phyloP scores from a whole-genome alignment of 1,284 basidiomycete species.

The Sutorius eximius region DNA sequence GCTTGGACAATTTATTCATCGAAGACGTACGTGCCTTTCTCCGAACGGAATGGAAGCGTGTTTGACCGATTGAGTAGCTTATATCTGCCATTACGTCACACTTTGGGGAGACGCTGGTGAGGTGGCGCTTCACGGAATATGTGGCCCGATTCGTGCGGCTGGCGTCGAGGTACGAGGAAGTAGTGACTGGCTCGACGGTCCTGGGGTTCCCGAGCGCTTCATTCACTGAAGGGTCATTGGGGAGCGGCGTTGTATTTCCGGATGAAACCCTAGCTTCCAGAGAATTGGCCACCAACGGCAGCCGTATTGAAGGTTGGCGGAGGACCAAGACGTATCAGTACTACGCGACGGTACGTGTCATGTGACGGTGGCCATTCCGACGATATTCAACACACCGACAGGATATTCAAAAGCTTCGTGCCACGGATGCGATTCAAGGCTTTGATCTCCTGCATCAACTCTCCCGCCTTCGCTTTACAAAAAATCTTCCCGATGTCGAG shows the following conservation, averaged over 20 bases:
- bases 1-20: constrained; percentile 82
- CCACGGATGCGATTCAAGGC: constrained; percentile 51
- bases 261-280: constrained; percentile 59
- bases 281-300: constrained; percentile 68
- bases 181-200: constrained; percentile 60
- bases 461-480: constrained; percentile 61
- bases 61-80: constrained; percentile 44
- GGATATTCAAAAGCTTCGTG: constrained; percentile 54
- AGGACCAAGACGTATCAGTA: constrained; percentile 66
- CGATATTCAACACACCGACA: constrained; percentile 30
- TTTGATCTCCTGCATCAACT: constrained; percentile 79
- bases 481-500: constrained; percentile 63
- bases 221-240: constrained; percentile 51
- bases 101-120: constrained; percentile 78
- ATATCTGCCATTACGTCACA: constrained; percentile 70
- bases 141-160: constrained; percentile 72
- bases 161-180: constrained; percentile 79
- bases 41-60: constrained; percentile 22
- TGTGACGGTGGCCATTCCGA: not conserved
- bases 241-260: constrained; percentile 67
- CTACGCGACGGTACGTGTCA: constrained; percentile 51
- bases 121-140: constrained; percentile 78
- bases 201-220: constrained; percentile 59
- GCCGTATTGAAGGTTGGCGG: constrained; percentile 81
- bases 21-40: constrained; percentile 72